Conservation (phyloP, 2,329 filamentous ascomycete species). For the Calonectria ilicicola region DNA sequence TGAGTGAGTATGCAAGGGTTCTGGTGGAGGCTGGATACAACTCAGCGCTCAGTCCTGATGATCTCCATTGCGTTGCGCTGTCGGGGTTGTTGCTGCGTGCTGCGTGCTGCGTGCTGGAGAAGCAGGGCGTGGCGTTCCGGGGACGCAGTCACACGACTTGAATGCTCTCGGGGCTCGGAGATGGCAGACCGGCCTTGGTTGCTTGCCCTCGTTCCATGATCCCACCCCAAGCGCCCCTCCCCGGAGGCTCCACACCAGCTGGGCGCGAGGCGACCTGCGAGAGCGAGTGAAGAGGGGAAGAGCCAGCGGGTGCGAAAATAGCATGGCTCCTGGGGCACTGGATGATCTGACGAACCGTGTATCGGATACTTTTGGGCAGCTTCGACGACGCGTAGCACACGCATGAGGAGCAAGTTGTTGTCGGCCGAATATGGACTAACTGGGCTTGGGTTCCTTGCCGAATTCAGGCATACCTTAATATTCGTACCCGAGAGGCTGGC, state of each 20-base stretch:
- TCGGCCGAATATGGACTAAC: slow-evolving; percentile 5
- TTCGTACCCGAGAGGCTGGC: slow-evolving; percentile 9
- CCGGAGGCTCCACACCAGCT: slow-evolving; percentile 12
- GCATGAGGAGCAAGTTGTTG: background rate
- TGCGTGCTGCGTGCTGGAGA: background rate
- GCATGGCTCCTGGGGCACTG: background rate
- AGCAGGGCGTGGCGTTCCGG: slow-evolving; percentile 10
- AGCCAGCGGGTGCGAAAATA: background rate
- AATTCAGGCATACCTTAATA: slow-evolving; percentile 10
- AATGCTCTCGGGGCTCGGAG: background rate
- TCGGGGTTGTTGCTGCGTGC: background rate
- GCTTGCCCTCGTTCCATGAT: slow-evolving; percentile 2
- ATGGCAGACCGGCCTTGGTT: background rate
- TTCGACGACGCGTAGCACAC: background rate
- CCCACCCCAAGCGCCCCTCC: background rate
- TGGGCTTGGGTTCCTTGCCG: slow-evolving; percentile 6
- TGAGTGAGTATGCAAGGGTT: background rate
- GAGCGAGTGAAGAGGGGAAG: background rate
- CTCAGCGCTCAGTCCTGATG: slow-evolving; percentile 6
- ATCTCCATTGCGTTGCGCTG: background rate
- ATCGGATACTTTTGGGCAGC: background rate
- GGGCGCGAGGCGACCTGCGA: background rate
- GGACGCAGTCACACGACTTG: slow-evolving; percentile 16
- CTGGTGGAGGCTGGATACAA: slow-evolving; percentile 5
- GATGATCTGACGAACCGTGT: slow-evolving; percentile 8